Evolutionary conservation across 2,329 filamentous ascomycete genomes (phyloP).

Genomic region (Mycosphaerelloides madeirae): DNA sequence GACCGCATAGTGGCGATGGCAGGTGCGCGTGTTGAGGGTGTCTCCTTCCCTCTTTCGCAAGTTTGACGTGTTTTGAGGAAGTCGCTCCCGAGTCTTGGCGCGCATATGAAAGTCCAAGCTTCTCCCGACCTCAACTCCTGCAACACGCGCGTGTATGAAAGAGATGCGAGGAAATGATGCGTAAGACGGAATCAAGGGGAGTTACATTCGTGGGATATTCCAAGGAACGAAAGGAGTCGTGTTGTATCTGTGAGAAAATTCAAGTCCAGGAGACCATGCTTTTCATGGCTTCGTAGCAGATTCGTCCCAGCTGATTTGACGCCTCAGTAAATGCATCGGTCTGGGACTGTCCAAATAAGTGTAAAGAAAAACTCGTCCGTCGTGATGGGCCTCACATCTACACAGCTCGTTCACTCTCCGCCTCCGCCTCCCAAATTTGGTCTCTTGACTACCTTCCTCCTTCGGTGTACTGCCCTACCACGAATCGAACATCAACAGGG

Average conservation of each 20-base stretch:
- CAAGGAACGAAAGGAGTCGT: too few relatives aligned
- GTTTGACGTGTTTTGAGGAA: conserved; percentile 1
- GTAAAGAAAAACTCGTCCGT: conserved; percentile 1
- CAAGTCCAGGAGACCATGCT: conserved; percentile 3
- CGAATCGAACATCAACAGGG: conserved; percentile 21
- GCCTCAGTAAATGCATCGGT: background rate
- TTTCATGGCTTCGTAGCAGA: background rate
- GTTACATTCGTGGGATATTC: too few relatives aligned
- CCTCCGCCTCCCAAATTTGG: conserved; percentile 16
- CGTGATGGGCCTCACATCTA: conserved; percentile 16
- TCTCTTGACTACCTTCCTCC: conserved; percentile 24
- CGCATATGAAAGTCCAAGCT: conserved; percentile 4
- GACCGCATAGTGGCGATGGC: conserved; percentile 1
- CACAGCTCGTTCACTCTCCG: conserved; percentile 19
- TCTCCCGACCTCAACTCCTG: conserved; percentile 1
- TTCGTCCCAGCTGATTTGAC: too few relatives aligned
- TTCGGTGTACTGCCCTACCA: conserved; percentile 1
- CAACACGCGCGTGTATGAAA: too few relatives aligned
- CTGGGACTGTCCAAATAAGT: background rate
- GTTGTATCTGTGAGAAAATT: background rate
- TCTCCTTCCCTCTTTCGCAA: conserved; percentile 5
- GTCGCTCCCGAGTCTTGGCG: conserved; percentile 6
- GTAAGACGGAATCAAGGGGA: background rate
- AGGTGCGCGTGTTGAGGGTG: background rate
- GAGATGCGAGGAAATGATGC: background rate